These are phyloP conservation scores for Cyclospora cayetanensis DNA, from an alignment of 169 alveolate genomes.

Conservation along the genomic window DNA sequence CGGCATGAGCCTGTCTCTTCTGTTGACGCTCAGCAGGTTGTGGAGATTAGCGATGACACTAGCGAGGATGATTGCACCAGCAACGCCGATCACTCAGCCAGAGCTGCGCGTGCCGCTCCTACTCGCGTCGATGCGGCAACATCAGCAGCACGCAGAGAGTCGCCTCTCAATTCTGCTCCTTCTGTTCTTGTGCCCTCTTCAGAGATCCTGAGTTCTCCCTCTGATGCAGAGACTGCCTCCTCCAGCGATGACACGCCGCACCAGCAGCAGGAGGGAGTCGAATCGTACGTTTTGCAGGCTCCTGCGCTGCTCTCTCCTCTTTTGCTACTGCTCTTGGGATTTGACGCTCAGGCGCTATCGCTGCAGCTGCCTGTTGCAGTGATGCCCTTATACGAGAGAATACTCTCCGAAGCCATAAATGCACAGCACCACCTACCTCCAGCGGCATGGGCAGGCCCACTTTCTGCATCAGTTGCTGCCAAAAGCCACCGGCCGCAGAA, in stretches of 20 bases:
- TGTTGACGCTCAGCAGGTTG: no score
- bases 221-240: conserved; percentile 10
- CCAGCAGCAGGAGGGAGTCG: conserved; percentile 38
- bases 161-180: no score
- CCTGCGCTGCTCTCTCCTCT: conserved; percentile 14
- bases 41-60: conserved; percentile 38
- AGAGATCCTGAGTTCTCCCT: neutral
- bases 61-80: neutral
- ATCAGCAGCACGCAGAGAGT: neutral
- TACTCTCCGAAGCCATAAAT: neutral
- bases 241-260: conserved; percentile 2
- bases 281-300: conserved; percentile 9
- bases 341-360: conserved; percentile 23
- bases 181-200: neutral
- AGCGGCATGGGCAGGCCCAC: conserved; percentile 36
- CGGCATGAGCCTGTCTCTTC: no score
- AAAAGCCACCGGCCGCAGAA: neutral
- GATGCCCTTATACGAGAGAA: neutral
- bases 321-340: conserved; percentile 47
- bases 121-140: neutral
- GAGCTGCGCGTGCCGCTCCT: conserved; percentile 25
- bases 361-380: conserved; percentile 28
- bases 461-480: conserved; percentile 30
- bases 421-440: conserved; percentile 48
- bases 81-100: neutral